These are phyloP conservation scores for Hydnomerulius pinastri DNA, from an alignment of 768 basidiomycete species.

Conservation along the genomic window DNA sequence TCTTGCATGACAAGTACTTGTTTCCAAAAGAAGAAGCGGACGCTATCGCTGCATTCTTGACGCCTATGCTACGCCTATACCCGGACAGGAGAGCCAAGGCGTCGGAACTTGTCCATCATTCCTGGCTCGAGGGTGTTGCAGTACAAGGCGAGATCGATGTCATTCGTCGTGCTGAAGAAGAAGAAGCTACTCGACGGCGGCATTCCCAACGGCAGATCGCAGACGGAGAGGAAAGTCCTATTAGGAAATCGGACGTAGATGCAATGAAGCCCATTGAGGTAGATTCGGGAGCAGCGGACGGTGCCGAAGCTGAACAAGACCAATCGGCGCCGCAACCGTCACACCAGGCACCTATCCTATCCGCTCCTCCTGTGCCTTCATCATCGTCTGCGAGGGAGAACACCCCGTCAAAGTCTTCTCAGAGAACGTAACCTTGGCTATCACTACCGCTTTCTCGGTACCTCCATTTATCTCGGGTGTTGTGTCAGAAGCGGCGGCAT, in stretches of 20 bases:
- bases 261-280: constrained; percentile 82
- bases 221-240: constrained; percentile 7
- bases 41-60: constrained; percentile 75
- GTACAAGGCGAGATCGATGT: constrained; percentile 91
- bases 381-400: constrained; percentile 22
- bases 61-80: constrained; percentile 87
- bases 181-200: constrained; percentile 37
- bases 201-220: constrained; percentile 12
- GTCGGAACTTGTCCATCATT: constrained; percentile 79
- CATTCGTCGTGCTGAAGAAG: constrained; percentile 63
- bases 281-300: neutral
- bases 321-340: neutral
- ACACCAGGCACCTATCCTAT: constrained; percentile 34
- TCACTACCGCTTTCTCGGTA: neutral
- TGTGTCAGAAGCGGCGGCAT: neutral
- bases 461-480: neutral
- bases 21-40: constrained; percentile 85
- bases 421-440: constrained; percentile 8
- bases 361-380: constrained; percentile 33
- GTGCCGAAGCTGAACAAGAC: constrained; percentile 14
- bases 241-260: constrained; percentile 40
- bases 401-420: constrained; percentile 14
- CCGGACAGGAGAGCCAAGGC: constrained; percentile 90
- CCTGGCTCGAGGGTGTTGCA: constrained; percentile 81
- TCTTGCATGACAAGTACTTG: constrained; percentile 94